phyloP scores from a whole-genome alignment of 2,329 filamentous ascomycete species.

The Sphaerulina vaccinii region DNA sequence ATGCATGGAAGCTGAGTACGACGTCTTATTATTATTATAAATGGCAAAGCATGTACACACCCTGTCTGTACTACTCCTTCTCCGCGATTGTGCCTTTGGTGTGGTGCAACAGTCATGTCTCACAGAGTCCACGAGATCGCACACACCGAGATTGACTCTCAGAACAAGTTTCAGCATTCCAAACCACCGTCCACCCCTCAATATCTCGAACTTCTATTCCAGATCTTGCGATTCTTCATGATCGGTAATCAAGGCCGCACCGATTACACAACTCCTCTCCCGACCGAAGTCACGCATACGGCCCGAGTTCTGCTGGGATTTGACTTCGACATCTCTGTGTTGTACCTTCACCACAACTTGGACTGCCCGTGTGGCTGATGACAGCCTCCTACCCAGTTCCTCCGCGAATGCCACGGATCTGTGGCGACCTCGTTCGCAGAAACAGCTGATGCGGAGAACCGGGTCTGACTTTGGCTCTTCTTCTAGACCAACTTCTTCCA shows the following conservation, averaged over 20 bases:
- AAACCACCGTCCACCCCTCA: background rate
- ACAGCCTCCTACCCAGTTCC: conserved; percentile 24
- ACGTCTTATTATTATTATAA: background rate
- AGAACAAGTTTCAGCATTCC: conserved; percentile 1
- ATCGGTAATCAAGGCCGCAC: conserved; percentile 7
- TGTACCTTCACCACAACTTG: conserved; percentile 20
- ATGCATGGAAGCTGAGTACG: background rate
- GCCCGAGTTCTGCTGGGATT: conserved; percentile 1
- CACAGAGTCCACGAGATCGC: background rate
- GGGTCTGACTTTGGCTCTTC: conserved; percentile 1
- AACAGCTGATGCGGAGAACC: conserved; percentile 25
- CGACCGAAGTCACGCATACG: background rate
- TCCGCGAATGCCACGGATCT: conserved; percentile 32
- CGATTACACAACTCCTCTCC: conserved; percentile 2
- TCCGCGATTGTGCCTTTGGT: conserved; percentile 4
- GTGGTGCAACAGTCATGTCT: conserved; percentile 1
- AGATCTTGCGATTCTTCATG: conserved; percentile 8
- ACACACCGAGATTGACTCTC: conserved; percentile 10
- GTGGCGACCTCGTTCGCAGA: conserved; percentile 32
- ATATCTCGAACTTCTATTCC: conserved; percentile 4
- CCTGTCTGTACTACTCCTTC: background rate
- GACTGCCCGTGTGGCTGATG: conserved; percentile 26
- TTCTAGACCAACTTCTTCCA: background rate
- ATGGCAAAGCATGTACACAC: background rate
- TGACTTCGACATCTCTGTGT: background rate